Base-by-base conservation (phyloP, 805 yeast species). In the Priceomyces medius region DNA sequence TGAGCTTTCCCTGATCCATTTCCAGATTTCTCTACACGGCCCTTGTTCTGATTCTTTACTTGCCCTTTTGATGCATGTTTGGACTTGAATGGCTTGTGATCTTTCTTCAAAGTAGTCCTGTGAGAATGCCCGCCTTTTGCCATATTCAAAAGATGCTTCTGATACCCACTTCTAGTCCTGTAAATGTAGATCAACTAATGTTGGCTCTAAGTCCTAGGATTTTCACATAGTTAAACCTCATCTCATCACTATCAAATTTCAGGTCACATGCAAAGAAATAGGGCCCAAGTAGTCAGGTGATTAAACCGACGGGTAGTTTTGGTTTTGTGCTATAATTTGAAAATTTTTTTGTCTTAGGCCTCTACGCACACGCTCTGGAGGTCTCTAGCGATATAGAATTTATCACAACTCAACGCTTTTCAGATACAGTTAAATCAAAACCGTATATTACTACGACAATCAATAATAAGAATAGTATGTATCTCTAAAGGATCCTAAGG, bases 21-120 rank as follows among this genome's bases (percentile, higher is more conserved):
- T 17, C 59, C 48, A 23, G 64, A 49, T 54, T 83, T 85, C 57
- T 90, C 98, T 26, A 91, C 87, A 61, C 88, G 90, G 46, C 98
- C 98, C 57, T 85, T 90, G 54, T 71, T 71, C 44, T 79, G 72
- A 49, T 88, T 86, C 59, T 89, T 95, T 55, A 91, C 63, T 26
- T 89, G 79, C 45, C 96, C 85, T 59, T 93, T 93, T 10, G 95
- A 79, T 16, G 96, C 79, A 71, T 93, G 99, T 59, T 83, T 85
- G 2, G 96, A 79, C 61, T 93, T 95, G 75, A 88, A 95, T 7
- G 90, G 77, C 68, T 93, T 93, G 56, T 91, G 96, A 36, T 81
- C 81, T 57, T 82, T 83, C 64, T 88, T 91, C 34, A 87, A 67
- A 3, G 96, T 80, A 9, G 91, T 74, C 59, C 98, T 78, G 61